A percentile compares a stretch with the other conserved stretches of the same genome.
Conservation (phyloP, 768 basidiomycete genomes). For the Mycena venus region DNA sequence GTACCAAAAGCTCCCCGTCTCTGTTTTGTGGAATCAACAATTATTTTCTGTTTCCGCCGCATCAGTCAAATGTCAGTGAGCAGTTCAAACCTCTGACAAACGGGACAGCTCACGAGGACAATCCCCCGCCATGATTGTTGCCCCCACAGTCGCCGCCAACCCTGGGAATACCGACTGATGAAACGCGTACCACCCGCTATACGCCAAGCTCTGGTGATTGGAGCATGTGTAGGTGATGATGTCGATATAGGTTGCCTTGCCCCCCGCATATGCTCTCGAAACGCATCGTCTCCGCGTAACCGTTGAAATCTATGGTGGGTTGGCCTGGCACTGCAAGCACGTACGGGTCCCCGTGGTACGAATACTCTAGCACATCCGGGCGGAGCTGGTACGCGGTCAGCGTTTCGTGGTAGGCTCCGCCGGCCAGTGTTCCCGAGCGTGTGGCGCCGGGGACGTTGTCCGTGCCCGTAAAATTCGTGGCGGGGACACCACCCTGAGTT, state of each 20-base stretch:
- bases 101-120: not conserved
- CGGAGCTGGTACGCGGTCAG: not conserved
- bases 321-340: not conserved
- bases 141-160: not conserved
- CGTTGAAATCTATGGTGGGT: not conserved
- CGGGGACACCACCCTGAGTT: not conserved
- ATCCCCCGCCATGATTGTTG: not conserved
- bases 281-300: constrained; percentile 21
- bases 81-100: not conserved
- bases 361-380: not conserved
- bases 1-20: no score
- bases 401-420: constrained; percentile 4
- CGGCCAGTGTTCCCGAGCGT: not conserved
- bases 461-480: constrained; percentile 13
- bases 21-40: no score
- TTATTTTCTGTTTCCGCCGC: no score
- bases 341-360: not conserved
- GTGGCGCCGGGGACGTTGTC: no score
- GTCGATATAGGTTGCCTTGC: constrained; percentile 25
- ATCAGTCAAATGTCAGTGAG: no score
- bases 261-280: no score
- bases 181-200: not conserved
- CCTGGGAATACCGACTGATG: not conserved
- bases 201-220: not conserved
- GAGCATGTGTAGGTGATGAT: constrained; percentile 1